These are phyloP conservation scores for Silene coronaria DNA, from an alignment of 179 eudicot genomes.

Conservation along the genomic window DNA sequence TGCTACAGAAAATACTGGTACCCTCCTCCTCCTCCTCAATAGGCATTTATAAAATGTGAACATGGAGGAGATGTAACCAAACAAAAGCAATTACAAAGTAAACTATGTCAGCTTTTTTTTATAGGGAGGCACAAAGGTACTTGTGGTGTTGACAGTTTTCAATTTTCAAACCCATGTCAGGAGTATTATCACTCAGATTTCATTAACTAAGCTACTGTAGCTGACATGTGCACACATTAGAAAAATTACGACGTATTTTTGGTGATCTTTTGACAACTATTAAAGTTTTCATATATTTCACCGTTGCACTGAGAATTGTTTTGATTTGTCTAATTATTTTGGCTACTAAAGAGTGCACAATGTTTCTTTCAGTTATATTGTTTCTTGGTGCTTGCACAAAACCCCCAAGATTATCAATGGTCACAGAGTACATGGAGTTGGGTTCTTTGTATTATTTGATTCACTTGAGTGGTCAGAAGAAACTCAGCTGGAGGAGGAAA, in stretches of 20 bases:
- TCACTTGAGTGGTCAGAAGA: conserved; percentile 95
- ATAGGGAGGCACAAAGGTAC: too few relatives aligned
- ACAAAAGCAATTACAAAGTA: neutral
- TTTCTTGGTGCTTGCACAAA: conserved; percentile 97
- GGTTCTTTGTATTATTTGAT: conserved; percentile 91
- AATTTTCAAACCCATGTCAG: neutral
- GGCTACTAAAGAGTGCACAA: conserved; percentile 2
- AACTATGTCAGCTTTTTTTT: neutral
- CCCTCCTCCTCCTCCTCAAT: neutral
- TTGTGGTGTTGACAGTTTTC: neutral
- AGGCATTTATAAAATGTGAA: neutral
- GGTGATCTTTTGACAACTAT: neutral
- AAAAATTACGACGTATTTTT: neutral
- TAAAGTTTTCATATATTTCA: neutral
- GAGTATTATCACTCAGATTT: neutral
- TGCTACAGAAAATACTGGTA: conserved; percentile 5
- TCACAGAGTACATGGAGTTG: conserved; percentile 99
- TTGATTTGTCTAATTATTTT: conserved; percentile 7
- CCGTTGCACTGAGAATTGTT: neutral
- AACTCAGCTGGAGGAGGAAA: conserved; percentile 86
- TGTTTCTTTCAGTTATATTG: conserved; percentile 65
- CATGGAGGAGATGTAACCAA: neutral
- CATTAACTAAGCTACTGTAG: neutral
- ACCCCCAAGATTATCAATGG: conserved; percentile 92
- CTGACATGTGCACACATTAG: neutral